Percentiles rank a stretch among this genome's conserved stretches.
Evolutionary conservation across 108 stramenopile genomes (phyloP).

Genomic region (Pseudonitzschia delicatissima): DNA sequence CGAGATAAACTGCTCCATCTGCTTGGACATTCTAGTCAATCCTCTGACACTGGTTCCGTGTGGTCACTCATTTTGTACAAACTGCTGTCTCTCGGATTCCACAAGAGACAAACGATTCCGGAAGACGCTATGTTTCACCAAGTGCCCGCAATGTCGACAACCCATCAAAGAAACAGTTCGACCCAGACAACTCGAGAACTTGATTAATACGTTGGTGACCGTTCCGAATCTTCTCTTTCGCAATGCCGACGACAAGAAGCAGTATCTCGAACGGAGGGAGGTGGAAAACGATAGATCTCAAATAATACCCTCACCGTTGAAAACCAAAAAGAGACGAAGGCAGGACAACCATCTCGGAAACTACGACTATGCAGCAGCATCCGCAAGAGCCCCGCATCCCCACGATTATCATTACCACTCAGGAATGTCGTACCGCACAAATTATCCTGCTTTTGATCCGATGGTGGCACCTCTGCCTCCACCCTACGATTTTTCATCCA

Average conservation of each 20-base stretch:
- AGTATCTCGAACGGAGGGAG: not conserved
- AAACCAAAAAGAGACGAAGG: not conserved
- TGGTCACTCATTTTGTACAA: slow-evolving; percentile 34
- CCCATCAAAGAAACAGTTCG: slow-evolving; percentile 11
- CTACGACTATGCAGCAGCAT: too few relatives aligned
- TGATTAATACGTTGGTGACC: slow-evolving; percentile 22
- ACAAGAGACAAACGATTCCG: not conserved
- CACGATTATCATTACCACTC: not conserved
- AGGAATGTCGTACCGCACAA: not conserved
- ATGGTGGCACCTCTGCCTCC: not conserved
- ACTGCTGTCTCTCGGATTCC: not conserved
- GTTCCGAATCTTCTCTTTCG: slow-evolving; percentile 17
- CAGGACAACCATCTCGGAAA: too few relatives aligned
- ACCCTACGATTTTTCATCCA: not conserved
- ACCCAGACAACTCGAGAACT: slow-evolving; percentile 10
- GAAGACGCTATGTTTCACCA: not conserved
- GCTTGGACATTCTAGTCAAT: slow-evolving; percentile 29
- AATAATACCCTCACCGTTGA: not conserved
- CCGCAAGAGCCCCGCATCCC: not conserved
- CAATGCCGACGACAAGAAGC: slow-evolving; percentile 24
- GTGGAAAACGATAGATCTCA: not conserved
- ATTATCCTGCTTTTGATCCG: not conserved
- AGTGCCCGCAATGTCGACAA: slow-evolving; percentile 30
- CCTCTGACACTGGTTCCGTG: slow-evolving; percentile 26
- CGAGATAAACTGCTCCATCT: slow-evolving; percentile 29